Percentiles rank a stretch among this genome's conserved stretches.
Evolutionary conservation across 2,329 filamentous ascomycete species (phyloP).

Genomic region (Nemania bipapillata): DNA sequence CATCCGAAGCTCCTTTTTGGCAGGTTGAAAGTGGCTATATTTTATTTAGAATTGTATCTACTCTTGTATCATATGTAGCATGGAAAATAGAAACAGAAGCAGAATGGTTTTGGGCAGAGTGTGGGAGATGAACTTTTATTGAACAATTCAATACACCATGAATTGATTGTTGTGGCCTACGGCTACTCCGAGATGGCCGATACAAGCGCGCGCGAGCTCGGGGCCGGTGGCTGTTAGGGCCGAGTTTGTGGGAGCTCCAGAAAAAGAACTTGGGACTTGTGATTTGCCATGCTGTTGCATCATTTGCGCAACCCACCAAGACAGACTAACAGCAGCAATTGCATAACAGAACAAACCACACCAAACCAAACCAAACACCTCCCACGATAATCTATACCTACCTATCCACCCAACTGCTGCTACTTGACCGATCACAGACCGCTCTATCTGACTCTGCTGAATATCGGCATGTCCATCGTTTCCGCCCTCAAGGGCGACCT

Average conservation of each 20-base stretch:
- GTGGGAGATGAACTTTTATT: not conserved
- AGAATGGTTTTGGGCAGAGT: not conserved
- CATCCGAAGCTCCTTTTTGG: not conserved
- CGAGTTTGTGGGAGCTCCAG: conserved; percentile 39
- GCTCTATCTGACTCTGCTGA: not conserved
- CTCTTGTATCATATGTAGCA: not conserved
- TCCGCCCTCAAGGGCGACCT: conserved; percentile 63
- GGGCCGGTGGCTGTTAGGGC: conserved; percentile 44
- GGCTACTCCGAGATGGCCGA: conserved; percentile 29
- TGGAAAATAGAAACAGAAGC: not conserved
- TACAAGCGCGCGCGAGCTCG: conserved; percentile 38
- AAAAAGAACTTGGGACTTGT: conserved; percentile 18
- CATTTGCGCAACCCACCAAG: conserved; percentile 26
- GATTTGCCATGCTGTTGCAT: conserved; percentile 26
- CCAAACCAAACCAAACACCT: no score
- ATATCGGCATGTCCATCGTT: conserved; percentile 49
- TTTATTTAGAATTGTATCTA: not conserved
- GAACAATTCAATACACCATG: not conserved
- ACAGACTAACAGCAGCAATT: conserved; percentile 4
- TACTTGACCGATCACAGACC: not conserved
- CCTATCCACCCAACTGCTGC: no score
- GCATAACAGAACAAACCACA: not conserved
- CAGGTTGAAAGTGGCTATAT: not conserved
- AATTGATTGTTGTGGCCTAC: not conserved
- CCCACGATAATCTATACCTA: conserved; percentile 9